Evolutionary conservation across 176 grass and related monocot species (phyloP).

Genomic region (Ensete ventricosum): DNA sequence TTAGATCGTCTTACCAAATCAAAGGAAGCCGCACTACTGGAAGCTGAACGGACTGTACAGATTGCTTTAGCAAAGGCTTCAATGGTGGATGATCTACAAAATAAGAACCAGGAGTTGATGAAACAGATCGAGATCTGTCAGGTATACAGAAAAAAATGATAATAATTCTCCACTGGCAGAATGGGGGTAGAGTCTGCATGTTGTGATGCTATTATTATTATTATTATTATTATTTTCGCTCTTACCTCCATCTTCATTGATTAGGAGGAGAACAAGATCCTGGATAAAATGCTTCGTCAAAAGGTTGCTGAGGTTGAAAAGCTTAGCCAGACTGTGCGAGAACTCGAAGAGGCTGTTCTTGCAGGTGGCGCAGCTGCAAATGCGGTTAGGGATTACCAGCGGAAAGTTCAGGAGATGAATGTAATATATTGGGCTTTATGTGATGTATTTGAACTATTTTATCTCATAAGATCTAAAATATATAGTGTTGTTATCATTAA

Average conservation of each 20-base stretch:
- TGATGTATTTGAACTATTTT: constrained; percentile 2
- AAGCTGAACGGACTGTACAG: constrained; percentile 83
- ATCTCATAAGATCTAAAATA: background rate
- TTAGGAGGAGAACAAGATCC: constrained; percentile 97
- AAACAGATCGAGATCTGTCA: constrained; percentile 99
- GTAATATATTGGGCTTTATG: constrained; percentile 33
- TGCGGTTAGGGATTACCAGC: constrained; percentile 93
- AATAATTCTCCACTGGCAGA: constrained; percentile 1
- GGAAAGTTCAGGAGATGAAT: constrained; percentile 98
- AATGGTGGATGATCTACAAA: constrained; percentile 96
- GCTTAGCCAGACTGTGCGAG: constrained; percentile 83
- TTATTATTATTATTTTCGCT: background rate
- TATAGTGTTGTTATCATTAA: constrained; percentile 6
- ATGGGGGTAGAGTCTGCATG: constrained; percentile 13
- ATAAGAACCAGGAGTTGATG: constrained; percentile 98
- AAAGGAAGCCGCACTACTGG: constrained; percentile 86
- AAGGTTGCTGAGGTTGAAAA: constrained; percentile 98
- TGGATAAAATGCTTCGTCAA: constrained; percentile 94
- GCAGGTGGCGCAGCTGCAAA: constrained; percentile 80
- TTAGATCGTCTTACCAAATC: constrained; percentile 93
- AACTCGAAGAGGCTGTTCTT: constrained; percentile 85
- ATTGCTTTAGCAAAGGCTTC: constrained; percentile 94
- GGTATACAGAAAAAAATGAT: constrained; percentile 32
- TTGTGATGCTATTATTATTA: background rate
- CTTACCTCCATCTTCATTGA: constrained; percentile 10